Conservation (phyloP, 1,139 yeast species). For the Taphrina deformans region DNA sequence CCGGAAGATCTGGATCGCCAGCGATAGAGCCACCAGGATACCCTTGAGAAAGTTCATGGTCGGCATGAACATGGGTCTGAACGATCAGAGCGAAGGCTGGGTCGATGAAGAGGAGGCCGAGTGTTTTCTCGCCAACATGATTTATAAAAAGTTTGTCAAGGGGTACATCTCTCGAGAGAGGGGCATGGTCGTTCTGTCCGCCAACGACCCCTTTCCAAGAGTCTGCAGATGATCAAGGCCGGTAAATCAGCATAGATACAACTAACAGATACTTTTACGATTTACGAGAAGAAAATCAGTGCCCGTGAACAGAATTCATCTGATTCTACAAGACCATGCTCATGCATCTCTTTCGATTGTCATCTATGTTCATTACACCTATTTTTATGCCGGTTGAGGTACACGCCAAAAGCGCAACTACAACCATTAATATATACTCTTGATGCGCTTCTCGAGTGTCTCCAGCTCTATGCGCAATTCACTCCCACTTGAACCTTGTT, state of each 20-base stretch:
- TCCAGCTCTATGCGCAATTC: conserved; percentile 7
- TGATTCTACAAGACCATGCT: too few relatives aligned
- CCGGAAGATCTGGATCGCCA: conserved; percentile 46
- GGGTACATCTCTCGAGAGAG: conserved; percentile 83
- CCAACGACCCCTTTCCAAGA: conserved; percentile 68
- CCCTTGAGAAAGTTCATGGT: conserved; percentile 53
- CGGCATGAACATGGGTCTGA: conserved; percentile 50
- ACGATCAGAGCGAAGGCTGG: background rate
- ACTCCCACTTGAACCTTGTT: background rate
- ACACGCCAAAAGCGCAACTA: too few relatives aligned
- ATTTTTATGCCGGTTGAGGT: background rate
- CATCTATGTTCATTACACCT: background rate
- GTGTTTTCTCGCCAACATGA: conserved; percentile 68
- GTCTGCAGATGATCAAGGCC: background rate
- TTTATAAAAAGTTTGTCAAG: conserved; percentile 61
- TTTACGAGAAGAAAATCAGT: too few relatives aligned
- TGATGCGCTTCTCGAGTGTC: conserved; percentile 5
- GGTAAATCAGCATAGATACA: too few relatives aligned
- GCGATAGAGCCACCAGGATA: conserved; percentile 50
- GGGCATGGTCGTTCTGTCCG: conserved; percentile 72
- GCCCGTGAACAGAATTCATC: too few relatives aligned
- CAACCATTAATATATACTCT: background rate
- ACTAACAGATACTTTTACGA: too few relatives aligned
- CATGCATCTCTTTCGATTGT: too few relatives aligned
- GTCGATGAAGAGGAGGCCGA: conserved; percentile 51